Percentiles rank a stretch among this genome's conserved stretches.
These are phyloP conservation scores for Leucosporidium scottii DNA, from an alignment of 768 basidiomycete species.

Conservation along the genomic window DNA sequence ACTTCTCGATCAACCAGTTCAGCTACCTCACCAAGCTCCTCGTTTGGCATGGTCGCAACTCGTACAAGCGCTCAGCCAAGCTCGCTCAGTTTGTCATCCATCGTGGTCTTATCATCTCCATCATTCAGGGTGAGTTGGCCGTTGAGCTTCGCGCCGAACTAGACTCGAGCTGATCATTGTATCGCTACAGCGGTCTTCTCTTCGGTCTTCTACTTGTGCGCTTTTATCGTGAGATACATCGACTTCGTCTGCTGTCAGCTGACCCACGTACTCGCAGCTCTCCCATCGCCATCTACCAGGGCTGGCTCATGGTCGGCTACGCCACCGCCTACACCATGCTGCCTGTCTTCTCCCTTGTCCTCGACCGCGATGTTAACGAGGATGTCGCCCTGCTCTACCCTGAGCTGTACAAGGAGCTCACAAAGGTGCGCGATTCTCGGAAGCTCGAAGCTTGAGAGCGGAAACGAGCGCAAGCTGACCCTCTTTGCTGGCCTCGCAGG, in stretches of 20 bases:
- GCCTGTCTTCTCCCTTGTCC: conserved; percentile 91
- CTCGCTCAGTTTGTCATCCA: conserved; percentile 98
- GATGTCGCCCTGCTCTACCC: conserved; percentile 92
- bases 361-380: conserved; percentile 92
- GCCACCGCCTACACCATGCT: conserved; percentile 71
- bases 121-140: conserved; percentile 98
- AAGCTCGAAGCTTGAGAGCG: not conserved
- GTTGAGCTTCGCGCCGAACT: conserved; percentile 40
- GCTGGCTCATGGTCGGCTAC: conserved; percentile 86
- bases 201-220: conserved; percentile 45
- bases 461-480: not conserved
- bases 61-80: conserved; percentile 95
- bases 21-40: conserved; percentile 89
- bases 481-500: conserved; percentile 50
- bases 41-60: conserved; percentile 97
- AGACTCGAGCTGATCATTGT: not conserved
- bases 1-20: conserved; percentile 97
- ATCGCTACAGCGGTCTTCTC: conserved; percentile 26
- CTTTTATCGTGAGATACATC: not conserved
- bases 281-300: conserved; percentile 94
- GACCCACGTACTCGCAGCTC: conserved; percentile 53
- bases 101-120: conserved; percentile 70
- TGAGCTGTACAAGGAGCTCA: conserved; percentile 93
- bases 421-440: conserved; percentile 64
- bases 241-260: no score